Evolutionary conservation across 306 rosid species (phyloP), one percentile per base, ranked within the genome.

Genomic region (Prunus persica): DNA sequence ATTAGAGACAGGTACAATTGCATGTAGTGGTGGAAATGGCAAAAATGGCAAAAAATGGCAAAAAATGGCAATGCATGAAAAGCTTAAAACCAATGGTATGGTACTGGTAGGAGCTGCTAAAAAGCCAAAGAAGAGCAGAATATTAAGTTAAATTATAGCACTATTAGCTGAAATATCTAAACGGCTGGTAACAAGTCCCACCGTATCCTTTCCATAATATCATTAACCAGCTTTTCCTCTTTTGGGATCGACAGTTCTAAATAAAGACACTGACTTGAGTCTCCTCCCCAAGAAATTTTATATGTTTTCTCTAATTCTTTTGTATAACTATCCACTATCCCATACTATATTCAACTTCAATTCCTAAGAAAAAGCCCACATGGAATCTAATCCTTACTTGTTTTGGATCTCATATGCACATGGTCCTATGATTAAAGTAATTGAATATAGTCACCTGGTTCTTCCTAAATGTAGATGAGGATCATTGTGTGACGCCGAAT

Each of bases 331-430:
- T 79, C 65, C 81, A 76, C 4, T 13, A 45, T 34, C 64, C 77
- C 77, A 25, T 73, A 60, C 69, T 61, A 46, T 80, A 72, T 60
- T 66, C 57, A 69, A 84, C 61, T 60, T 61, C 22, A 71, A 65
- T 78, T 80, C 47, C 60, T 76, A 76, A 62, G 72, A 60, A 64
- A 75, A 55, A 45, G 13, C 64, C 82, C 87, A 84, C 90, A 84
- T 81, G 89, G 82, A 88, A 88, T 82, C 87, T 69, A 88, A 84
- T 90, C 89, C 79, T 73, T 50, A 71, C 79, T 58, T 71, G 78
- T 75, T 79, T 78, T 83, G 71, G 82, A 83, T 82, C 84, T 56
- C 86, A 68, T 18, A 16, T 79, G 91, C 89, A 83, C 90, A 67
- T 80, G 91, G 78, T 82, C 84, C 79, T 74, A 68, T 85, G 70